phyloP scores from a whole-genome alignment of 345 rosid species.

The Cochlearia excelsa region DNA sequence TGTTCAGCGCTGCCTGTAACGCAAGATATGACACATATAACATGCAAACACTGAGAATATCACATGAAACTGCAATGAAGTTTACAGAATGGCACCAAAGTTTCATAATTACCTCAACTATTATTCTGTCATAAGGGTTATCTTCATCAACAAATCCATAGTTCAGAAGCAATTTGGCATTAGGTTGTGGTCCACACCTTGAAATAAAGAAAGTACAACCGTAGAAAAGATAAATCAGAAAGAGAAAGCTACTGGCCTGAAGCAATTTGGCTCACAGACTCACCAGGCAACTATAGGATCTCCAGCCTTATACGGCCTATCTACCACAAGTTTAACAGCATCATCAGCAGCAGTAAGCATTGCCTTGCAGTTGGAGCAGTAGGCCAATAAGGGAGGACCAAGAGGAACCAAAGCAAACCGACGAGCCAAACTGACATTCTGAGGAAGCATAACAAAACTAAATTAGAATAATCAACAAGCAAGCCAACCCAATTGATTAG shows the following conservation, averaged over 20 bases:
- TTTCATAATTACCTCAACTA: conserved; percentile 57
- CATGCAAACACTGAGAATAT: conserved; percentile 30
- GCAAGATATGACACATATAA: conserved; percentile 23
- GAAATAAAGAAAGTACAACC: conserved; percentile 20
- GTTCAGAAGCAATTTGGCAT: conserved; percentile 85
- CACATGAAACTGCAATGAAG: neutral
- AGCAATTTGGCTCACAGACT: conserved; percentile 27
- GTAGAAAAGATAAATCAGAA: conserved; percentile 25
- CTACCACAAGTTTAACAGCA: conserved; percentile 84
- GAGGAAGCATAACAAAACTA: conserved; percentile 28
- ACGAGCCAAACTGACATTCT: conserved; percentile 95
- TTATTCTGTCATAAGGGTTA: conserved; percentile 72
- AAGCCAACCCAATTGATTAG: conserved; percentile 12
- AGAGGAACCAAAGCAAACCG: conserved; percentile 98
- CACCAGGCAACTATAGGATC: conserved; percentile 93
- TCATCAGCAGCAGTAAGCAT: conserved; percentile 81
- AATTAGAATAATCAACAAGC: conserved; percentile 23
- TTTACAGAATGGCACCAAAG: conserved; percentile 7
- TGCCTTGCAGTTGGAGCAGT: conserved; percentile 90
- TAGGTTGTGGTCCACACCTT: conserved; percentile 99
- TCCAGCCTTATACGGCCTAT: conserved; percentile 81
- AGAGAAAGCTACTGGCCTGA: conserved; percentile 10
- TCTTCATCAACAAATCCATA: conserved; percentile 95
- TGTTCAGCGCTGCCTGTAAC: conserved; percentile 79
- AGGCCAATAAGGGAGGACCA: conserved; percentile 94